Evolutionary conservation across 108 stramenopile genomes (phyloP).

Genomic region (Stephanodiscus minutulus): DNA sequence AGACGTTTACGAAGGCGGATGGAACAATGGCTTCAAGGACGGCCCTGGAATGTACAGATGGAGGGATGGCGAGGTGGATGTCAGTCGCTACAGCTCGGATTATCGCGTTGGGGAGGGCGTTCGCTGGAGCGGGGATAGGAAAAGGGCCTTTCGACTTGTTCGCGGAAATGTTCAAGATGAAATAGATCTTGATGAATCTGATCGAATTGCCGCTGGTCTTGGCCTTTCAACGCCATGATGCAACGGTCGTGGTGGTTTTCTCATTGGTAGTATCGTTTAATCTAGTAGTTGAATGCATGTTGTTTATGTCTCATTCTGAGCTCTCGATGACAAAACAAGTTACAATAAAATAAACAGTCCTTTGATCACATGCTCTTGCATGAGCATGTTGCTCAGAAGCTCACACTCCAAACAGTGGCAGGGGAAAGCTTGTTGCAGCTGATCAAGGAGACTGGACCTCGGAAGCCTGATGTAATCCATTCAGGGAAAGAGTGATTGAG

Average conservation of each 20-base stretch:
- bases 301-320: background rate
- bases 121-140: slow-evolving; percentile 51
- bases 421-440: too few relatives aligned
- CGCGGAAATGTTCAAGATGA: slow-evolving; percentile 52
- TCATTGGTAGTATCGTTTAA: background rate
- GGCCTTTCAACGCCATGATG: slow-evolving; percentile 32
- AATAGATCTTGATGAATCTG: slow-evolving; percentile 39
- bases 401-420: too few relatives aligned
- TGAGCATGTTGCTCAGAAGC: too few relatives aligned
- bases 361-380: too few relatives aligned
- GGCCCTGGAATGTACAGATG: slow-evolving; percentile 52
- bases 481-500: too few relatives aligned
- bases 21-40: slow-evolving; percentile 49
- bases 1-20: slow-evolving; percentile 50
- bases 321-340: too few relatives aligned
- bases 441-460: too few relatives aligned
- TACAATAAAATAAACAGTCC: too few relatives aligned
- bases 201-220: slow-evolving; percentile 36
- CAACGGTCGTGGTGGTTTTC: background rate
- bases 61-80: slow-evolving; percentile 57
- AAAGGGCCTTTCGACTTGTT: slow-evolving; percentile 44
- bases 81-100: slow-evolving; percentile 49
- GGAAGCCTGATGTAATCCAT: too few relatives aligned
- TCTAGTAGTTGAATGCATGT: background rate
- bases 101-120: slow-evolving; percentile 55